phyloP scores from a whole-genome alignment of 225 moss, liverwort and hornwort species.

The Climacium dendroides region DNA sequence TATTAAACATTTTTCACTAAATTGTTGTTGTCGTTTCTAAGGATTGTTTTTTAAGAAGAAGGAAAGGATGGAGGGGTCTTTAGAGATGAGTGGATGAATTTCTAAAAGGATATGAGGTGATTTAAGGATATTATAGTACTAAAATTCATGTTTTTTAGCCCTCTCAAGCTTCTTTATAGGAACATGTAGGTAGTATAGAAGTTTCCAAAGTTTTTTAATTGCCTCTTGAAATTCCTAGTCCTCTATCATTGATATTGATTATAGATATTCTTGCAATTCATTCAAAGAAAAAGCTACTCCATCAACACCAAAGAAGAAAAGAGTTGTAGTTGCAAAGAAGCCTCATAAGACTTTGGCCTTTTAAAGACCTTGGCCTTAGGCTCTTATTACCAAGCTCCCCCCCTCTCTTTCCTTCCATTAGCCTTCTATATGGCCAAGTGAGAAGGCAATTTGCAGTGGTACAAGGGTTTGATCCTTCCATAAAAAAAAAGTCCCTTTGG shows the following conservation, averaged over 20 bases:
- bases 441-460: too few species aligned
- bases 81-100: background rate
- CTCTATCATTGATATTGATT: rapidly evolving
- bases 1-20: too few species aligned
- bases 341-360: too few species aligned
- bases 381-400: too few species aligned
- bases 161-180: background rate
- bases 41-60: too few species aligned
- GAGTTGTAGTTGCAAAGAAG: too few species aligned
- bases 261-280: background rate
- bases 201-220: rapidly evolving
- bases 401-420: too few species aligned
- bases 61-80: background rate
- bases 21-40: rapidly evolving
- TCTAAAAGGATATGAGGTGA: background rate
- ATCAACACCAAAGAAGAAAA: too few species aligned
- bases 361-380: too few species aligned
- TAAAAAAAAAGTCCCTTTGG: too few species aligned
- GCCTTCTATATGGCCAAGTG: too few species aligned
- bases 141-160: background rate
- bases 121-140: background rate
- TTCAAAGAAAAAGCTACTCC: background rate
- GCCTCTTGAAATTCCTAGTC: background rate
- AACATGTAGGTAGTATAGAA: background rate
- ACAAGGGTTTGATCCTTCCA: too few species aligned